A percentile compares a stretch with the other conserved stretches of the same genome.
Evolutionary conservation across 2,329 filamentous ascomycete genomes (phyloP).

Genomic region (Lachnellula willkommii): DNA sequence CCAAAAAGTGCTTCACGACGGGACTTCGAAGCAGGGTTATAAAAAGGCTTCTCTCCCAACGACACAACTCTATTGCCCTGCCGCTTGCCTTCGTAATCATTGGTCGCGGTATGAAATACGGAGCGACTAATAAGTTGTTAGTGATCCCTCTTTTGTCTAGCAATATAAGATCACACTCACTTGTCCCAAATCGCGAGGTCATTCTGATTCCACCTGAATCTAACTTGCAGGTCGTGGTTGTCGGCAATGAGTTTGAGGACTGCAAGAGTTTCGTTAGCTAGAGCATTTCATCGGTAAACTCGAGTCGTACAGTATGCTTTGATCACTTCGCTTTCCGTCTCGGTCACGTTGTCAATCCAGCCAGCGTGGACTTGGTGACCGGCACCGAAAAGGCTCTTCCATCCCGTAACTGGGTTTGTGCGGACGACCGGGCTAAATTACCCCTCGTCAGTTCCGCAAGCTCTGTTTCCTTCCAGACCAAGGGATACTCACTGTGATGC

Average conservation of each 20-base stretch:
- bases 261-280: neutral
- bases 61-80: conserved; percentile 42
- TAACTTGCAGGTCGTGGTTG: conserved; percentile 54
- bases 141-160: conserved; percentile 60
- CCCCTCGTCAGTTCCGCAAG: neutral
- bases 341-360: conserved; percentile 49
- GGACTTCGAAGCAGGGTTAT: conserved; percentile 35
- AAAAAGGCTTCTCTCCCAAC: conserved; percentile 47
- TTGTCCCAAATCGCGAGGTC: conserved; percentile 53
- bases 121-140: conserved; percentile 33
- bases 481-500: conserved; percentile 37
- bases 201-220: conserved; percentile 32
- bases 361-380: conserved; percentile 35
- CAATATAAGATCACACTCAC: neutral
- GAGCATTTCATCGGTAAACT: neutral
- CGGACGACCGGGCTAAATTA: conserved; percentile 43
- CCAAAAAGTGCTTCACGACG: neutral
- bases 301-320: conserved; percentile 13
- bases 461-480: neutral
- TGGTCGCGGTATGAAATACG: conserved; percentile 49
- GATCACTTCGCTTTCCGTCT: conserved; percentile 45
- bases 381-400: conserved; percentile 40
- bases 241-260: conserved; percentile 42
- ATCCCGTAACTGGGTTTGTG: conserved; percentile 53
- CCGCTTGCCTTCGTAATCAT: conserved; percentile 45